Conservation (phyloP, 306 rosid genomes). For the Mimosa pudica region DNA sequence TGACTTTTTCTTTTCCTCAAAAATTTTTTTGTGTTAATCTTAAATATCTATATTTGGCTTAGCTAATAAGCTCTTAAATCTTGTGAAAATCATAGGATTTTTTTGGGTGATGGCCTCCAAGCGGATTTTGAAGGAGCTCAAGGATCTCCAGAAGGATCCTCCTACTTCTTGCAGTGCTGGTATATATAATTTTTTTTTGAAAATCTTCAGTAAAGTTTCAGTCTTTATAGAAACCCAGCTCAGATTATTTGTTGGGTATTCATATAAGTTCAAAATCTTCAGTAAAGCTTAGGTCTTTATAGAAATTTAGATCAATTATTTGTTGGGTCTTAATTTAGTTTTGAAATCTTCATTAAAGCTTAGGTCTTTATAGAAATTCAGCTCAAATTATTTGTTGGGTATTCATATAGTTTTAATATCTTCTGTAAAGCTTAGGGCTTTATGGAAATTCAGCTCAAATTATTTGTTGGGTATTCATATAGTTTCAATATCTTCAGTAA, state of each 20-base stretch:
- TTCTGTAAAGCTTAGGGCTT: too few relatives aligned
- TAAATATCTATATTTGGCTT: neutral
- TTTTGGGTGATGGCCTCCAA: conserved; percentile 63
- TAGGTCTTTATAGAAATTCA: too few relatives aligned
- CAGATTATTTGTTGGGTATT: neutral
- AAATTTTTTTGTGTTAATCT: neutral
- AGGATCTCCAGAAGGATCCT: conserved; percentile 76
- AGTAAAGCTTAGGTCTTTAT: too few relatives aligned
- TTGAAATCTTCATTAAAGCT: too few relatives aligned
- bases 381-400: too few relatives aligned
- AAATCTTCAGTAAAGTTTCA: neutral
- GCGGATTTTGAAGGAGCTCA: conserved; percentile 70
- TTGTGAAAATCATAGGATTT: conserved; percentile 6
- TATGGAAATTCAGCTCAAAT: too few relatives aligned
- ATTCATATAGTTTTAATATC: too few relatives aligned
- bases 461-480: too few relatives aligned
- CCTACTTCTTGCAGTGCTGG: conserved; percentile 87
- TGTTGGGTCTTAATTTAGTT: too few relatives aligned
- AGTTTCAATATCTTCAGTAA: too few relatives aligned
- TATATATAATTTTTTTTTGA: neutral
- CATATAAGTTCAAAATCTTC: too few relatives aligned
- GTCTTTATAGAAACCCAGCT: neutral
- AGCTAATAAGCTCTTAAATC: conserved; percentile 5
- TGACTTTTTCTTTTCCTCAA: neutral
- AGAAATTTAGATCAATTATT: too few relatives aligned